Percentiles rank a stretch among this genome's conserved stretches.
Evolutionary conservation across 768 basidiomycete species (phyloP).

Genomic region (Daedaleopsis sinensis): DNA sequence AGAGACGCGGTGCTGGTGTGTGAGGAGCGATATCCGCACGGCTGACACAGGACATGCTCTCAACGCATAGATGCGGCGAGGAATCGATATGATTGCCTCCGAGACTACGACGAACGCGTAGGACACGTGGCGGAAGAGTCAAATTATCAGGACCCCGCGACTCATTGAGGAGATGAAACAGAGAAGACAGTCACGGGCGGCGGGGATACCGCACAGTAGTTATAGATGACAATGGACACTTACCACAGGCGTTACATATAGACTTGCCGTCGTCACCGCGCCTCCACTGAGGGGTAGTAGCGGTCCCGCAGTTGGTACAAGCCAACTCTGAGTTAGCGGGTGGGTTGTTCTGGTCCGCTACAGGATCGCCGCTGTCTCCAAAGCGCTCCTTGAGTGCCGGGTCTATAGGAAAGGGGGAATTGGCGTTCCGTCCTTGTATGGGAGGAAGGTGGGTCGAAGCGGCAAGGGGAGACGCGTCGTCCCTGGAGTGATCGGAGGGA

Average conservation of each 20-base stretch:
- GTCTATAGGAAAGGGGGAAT: slow-evolving; percentile 26
- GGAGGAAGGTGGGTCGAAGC: slow-evolving; percentile 24
- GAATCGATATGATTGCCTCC: slow-evolving; percentile 34
- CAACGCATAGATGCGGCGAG: slow-evolving; percentile 27
- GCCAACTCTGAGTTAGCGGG: slow-evolving; percentile 22
- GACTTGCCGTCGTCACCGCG: slow-evolving; percentile 80
- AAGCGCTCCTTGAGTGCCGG: slow-evolving; percentile 27
- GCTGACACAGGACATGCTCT: slow-evolving; percentile 27
- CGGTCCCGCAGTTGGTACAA: slow-evolving; percentile 79
- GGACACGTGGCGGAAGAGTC: slow-evolving; percentile 43
- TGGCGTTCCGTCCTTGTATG: slow-evolving; percentile 42
- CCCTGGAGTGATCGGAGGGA: slow-evolving; percentile 32
- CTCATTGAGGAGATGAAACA: slow-evolving; percentile 22
- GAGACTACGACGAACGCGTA: slow-evolving; percentile 27
- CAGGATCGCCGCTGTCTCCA: slow-evolving; percentile 28
- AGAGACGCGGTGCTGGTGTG: slow-evolving; percentile 17
- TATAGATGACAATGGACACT: slow-evolving; percentile 40
- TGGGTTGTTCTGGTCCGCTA: slow-evolving; percentile 18
- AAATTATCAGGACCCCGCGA: slow-evolving; percentile 4
- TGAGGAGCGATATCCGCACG: slow-evolving; percentile 20
- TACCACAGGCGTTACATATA: slow-evolving; percentile 91
- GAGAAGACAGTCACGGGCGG: slow-evolving; percentile 28
- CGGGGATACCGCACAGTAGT: slow-evolving; percentile 26
- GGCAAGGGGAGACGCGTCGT: slow-evolving; percentile 28
- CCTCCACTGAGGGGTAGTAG: slow-evolving; percentile 82